Evolutionary conservation across 495 filamentous ascomycete species (phyloP).

Genomic region (Talaromyces liani): DNA sequence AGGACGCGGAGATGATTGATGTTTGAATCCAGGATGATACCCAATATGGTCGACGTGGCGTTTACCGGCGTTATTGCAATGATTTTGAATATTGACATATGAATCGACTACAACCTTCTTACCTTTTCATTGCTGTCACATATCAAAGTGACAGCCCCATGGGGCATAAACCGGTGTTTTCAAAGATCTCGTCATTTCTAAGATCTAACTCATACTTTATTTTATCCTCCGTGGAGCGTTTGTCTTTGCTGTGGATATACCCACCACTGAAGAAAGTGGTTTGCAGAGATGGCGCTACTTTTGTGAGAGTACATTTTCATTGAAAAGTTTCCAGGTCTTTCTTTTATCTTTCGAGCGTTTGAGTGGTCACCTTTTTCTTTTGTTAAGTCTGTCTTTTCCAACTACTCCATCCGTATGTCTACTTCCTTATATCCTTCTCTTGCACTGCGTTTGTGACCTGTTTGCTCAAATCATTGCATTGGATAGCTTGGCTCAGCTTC

Average conservation of each 20-base stretch:
- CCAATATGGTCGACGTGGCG: background rate
- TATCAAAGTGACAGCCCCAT: background rate
- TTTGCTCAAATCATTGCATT: slow-evolving; percentile 4
- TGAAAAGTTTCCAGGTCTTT: slow-evolving; percentile 2
- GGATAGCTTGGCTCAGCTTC: slow-evolving; percentile 1
- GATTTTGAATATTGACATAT: slow-evolving; percentile 1
- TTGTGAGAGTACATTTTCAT: background rate
- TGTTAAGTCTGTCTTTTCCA: background rate
- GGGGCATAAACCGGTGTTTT: background rate
- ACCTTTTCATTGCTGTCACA: background rate
- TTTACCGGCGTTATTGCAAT: background rate
- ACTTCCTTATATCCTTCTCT: background rate
- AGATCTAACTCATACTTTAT: background rate
- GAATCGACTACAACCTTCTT: background rate
- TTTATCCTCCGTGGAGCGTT: background rate
- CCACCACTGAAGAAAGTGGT: slow-evolving; percentile 1
- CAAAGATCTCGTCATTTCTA: background rate
- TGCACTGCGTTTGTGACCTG: background rate
- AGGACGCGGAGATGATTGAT: slow-evolving; percentile 69
- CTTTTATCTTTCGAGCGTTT: slow-evolving; percentile 5
- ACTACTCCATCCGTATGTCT: background rate
- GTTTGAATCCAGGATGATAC: slow-evolving; percentile 36
- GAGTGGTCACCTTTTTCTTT: slow-evolving; percentile 3
- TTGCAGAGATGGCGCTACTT: slow-evolving; percentile 3
- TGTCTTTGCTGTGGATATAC: background rate